Percentiles rank a stretch among this genome's conserved stretches.
phyloP scores from a whole-genome alignment of 495 filamentous ascomycete genomes.

The Podospora pseudopauciseta region DNA sequence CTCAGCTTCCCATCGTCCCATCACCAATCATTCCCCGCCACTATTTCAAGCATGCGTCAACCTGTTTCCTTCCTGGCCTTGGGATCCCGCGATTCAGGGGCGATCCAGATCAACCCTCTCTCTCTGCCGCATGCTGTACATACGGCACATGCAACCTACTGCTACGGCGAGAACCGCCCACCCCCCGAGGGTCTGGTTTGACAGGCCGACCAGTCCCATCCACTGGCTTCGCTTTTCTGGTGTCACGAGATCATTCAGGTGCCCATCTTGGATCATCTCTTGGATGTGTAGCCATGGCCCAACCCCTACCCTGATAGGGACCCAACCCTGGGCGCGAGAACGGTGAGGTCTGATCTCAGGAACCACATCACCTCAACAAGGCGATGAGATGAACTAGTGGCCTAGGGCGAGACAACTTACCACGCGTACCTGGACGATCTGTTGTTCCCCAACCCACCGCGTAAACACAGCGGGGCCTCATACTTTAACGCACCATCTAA shows the following conservation, averaged over 20 bases:
- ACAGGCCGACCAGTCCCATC: neutral
- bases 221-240: neutral
- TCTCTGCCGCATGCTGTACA: constrained; percentile 1
- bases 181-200: neutral
- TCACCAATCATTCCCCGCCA: constrained; percentile 31
- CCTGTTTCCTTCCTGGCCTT: constrained; percentile 1
- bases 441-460: neutral
- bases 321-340: neutral
- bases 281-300: too few relatives aligned
- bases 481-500: neutral
- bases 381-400: neutral
- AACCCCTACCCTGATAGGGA: neutral
- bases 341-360: neutral
- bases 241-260: neutral
- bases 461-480: neutral
- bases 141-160: neutral
- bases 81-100: constrained; percentile 8
- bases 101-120: neutral
- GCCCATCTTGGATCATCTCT: too few relatives aligned
- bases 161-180: neutral
- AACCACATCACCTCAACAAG: neutral
- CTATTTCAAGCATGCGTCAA: constrained; percentile 14
- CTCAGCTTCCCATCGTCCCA: constrained; percentile 20
- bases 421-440: neutral
- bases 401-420: neutral